These are phyloP conservation scores for Paraphoma sp. DNA, from an alignment of 2,329 filamentous ascomycete species.

Conservation along the genomic window DNA sequence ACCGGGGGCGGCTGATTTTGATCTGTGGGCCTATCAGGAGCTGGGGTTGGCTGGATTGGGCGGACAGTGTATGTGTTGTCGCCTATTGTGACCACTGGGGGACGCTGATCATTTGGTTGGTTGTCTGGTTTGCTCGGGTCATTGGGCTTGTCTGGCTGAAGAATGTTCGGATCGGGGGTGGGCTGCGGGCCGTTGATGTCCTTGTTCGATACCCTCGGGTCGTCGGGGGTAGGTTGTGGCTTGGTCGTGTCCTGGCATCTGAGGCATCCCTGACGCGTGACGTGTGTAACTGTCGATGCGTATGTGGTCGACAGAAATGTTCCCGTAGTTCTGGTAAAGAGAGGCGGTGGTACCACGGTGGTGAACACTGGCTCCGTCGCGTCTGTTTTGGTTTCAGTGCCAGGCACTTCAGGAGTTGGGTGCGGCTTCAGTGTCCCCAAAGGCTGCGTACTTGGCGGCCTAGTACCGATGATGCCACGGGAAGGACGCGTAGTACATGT, in stretches of 20 bases:
- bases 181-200: neutral
- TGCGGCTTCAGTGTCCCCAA: neutral
- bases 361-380: neutral
- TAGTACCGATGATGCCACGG: neutral
- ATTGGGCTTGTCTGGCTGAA: slow-evolving; percentile 2
- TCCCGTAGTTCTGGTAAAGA: slow-evolving; percentile 16
- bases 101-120: slow-evolving; percentile 1
- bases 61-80: slow-evolving; percentile 22
- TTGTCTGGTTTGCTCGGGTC: slow-evolving; percentile 1
- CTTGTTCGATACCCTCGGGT: neutral
- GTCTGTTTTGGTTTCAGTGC: neutral
- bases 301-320: slow-evolving; percentile 37
- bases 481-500: slow-evolving; percentile 27
- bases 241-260: slow-evolving; percentile 15
- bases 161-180: neutral
- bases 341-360: neutral
- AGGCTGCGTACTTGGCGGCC: neutral
- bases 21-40: slow-evolving; percentile 7
- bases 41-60: slow-evolving; percentile 20
- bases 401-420: neutral
- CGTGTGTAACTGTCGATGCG: slow-evolving; percentile 31
- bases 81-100: slow-evolving; percentile 24
- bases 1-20: slow-evolving; percentile 16
- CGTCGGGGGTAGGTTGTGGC: neutral
- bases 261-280: slow-evolving; percentile 36